These are phyloP conservation scores for Boletellus deceptivus DNA, from an alignment of 1,284 basidiomycete species.

Conservation along the genomic window DNA sequence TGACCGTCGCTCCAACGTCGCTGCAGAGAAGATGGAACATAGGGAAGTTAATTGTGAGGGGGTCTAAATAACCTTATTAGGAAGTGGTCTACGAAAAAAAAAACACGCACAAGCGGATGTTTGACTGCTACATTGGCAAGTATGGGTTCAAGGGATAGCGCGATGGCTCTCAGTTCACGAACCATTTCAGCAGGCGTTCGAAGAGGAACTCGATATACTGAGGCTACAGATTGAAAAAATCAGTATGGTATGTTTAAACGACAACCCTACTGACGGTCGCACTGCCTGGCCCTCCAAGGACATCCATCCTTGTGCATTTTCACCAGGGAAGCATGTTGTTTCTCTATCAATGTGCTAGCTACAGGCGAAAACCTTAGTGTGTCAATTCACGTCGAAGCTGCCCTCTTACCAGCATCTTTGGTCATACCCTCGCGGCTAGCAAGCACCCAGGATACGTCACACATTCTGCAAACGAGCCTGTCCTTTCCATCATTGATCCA, in stretches of 20 bases:
- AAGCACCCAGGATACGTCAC: conserved; percentile 69
- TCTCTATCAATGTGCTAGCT: conserved; percentile 70
- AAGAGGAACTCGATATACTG: conserved; percentile 72
- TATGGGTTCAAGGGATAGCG: conserved; percentile 50
- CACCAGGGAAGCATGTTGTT: conserved; percentile 62
- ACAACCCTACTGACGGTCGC: conserved; percentile 53
- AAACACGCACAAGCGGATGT: conserved; percentile 63
- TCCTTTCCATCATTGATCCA: conserved; percentile 80
- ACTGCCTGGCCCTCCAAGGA: conserved; percentile 77
- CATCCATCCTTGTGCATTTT: conserved; percentile 74
- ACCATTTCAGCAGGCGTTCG: conserved; percentile 60
- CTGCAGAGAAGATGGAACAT: conserved; percentile 36
- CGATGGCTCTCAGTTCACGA: conserved; percentile 56
- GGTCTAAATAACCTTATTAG: conserved; percentile 35
- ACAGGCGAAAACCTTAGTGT: conserved; percentile 16
- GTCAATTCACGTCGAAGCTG: conserved; percentile 22
- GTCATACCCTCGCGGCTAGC: conserved; percentile 62
- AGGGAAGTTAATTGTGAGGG: conserved; percentile 45
- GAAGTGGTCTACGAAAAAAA: not conserved
- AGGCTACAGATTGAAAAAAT: conserved; percentile 41
- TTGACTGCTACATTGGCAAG: conserved; percentile 57
- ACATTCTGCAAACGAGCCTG: conserved; percentile 67
- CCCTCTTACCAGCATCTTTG: conserved; percentile 68
- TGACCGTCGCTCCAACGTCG: conserved; percentile 7
- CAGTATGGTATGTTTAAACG: not conserved